Conservation (phyloP, 2,329 filamentous ascomycete species). For the Ilyonectria sp. region DNA sequence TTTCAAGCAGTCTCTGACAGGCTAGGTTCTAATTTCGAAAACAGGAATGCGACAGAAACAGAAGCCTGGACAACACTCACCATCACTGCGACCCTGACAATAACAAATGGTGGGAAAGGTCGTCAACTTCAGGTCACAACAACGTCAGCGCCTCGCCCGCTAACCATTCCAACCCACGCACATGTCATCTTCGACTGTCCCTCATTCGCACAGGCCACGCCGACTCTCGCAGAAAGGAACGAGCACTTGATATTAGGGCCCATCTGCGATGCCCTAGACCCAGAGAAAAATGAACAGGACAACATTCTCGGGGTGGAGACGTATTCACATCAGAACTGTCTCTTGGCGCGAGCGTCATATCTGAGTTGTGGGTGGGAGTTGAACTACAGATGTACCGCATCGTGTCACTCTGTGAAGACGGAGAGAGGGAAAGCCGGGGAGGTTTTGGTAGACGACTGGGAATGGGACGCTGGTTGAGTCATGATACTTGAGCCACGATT, state of each 20-base stretch:
- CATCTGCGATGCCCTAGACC: not conserved
- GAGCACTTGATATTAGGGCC: not conserved
- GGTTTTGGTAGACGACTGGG: constrained; percentile 7
- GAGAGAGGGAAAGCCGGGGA: not conserved
- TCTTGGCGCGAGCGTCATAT: constrained; percentile 4
- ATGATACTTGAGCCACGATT: not conserved
- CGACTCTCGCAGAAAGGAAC: not conserved
- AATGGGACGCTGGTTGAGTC: constrained; percentile 17
- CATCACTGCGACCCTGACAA: constrained; percentile 12
- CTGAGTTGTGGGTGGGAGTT: constrained; percentile 10
- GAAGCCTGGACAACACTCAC: constrained; percentile 19
- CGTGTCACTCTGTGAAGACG: not conserved
- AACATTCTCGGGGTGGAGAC: constrained; percentile 8
- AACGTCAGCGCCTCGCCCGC: constrained; percentile 14
- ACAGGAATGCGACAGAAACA: not conserved
- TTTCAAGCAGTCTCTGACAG: not conserved
- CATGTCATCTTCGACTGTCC: constrained; percentile 26
- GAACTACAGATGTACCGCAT: constrained; percentile 18
- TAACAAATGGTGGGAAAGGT: not conserved
- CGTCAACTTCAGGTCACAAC: constrained; percentile 17
- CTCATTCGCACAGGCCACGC: not conserved
- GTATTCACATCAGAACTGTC: constrained; percentile 16
- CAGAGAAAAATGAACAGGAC: not conserved
- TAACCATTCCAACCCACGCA: constrained; percentile 19
- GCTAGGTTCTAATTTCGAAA: not conserved